Base-by-base conservation (phyloP, 371 early-diverging fungal genomes). In the Conidiobolus incongruus region DNA sequence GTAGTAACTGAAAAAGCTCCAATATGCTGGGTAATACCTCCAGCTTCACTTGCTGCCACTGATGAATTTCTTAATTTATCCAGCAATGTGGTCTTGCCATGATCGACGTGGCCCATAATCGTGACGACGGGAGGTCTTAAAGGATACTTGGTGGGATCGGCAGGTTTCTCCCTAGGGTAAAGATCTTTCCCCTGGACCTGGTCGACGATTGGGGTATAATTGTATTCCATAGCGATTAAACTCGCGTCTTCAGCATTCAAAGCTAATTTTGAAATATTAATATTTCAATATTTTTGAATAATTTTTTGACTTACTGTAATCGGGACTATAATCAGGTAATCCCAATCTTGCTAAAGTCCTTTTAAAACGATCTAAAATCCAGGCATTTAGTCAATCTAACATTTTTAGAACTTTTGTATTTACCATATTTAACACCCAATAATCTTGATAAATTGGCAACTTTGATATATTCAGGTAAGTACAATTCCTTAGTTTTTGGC, bases 81-180 rank as follows among this genome's bases (percentile, higher is more conserved):
- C 47, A 99, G 61, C 17, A 99, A 62, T 0, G 99, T 95, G 17
- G 98, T 94, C 72, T 99, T 99, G 42, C 98, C 99, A 71, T 98
- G 99, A 54, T 98, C 98, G 45, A 99, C 99, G 65, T 99, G 99
- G 12, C 99, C 99, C 85, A 98, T 83, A 49, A 98, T 89, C 5
- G 93, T 90, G 17, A 93, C 89, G 15, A 93, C 78, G 5, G 94
- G 94, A 1, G 92, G 85, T 31, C 93, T 69, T 6, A 55, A 47
- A 16, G 79, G 79, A 45, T 75, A 71, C 11, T 53, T 47, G 1
- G 74, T 66, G 66, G 74, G 70, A 45, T 83, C 82, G 20, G 62
- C 69, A 38, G 26, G 40, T 13, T 11, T 16, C 1, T 16, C 3
- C 17, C 17, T 38, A 39, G 75, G 70, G 37, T 58, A 68, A 13